Base-by-base conservation (phyloP, 768 basidiomycete genomes). In the Collybiopsis luxurians region DNA sequence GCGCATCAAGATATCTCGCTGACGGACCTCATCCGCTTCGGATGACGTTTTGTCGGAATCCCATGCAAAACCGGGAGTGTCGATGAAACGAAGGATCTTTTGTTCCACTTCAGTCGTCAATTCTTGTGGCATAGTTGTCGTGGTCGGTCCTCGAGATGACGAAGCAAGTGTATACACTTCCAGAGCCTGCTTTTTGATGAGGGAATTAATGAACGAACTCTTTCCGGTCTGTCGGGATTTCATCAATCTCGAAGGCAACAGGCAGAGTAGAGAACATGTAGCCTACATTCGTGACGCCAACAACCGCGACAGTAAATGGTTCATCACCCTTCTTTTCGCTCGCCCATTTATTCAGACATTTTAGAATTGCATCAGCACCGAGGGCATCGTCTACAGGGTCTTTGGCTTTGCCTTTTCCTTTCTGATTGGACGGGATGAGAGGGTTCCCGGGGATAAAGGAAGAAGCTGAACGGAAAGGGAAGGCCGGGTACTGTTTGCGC, bases 41-140 rank as follows among this genome's bases (percentile, higher is more conserved):
- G 77, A 79, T 11, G 67, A 71, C 21, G 74, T 66, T 15, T 74
- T 70, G 19, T 75, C 73, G 2, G 68, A 55, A 19, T 70, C 67
- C 79, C 84, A 86, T 50, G 82, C 77, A 62, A 94, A 72, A n/a
- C 95, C 95, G 30, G 95, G 95, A 0, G 92, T 96, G 69, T 97
- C 95, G 63, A 95, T 84, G 55, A 95, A 63, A 31, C 81, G 80
- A 61, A 94, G 75, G 51, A 73, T 72, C 59, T 73, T 75, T 23
- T 77, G 80, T 10, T 74, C 76, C 10, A 74, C 67, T 50, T 79
- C 80, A 2, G 82, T 61, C 2, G 75, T 70, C 23, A 89, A 77
- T 61, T 87, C 85, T 61, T 87, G 86, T 4, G 88, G 79, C 30
- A 82, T 77, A 13, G 78, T 75, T 23, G 87, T 92, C 21, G 94